Conservation (phyloP, 2,329 filamentous ascomycete species). For the Venturia nashicola region DNA sequence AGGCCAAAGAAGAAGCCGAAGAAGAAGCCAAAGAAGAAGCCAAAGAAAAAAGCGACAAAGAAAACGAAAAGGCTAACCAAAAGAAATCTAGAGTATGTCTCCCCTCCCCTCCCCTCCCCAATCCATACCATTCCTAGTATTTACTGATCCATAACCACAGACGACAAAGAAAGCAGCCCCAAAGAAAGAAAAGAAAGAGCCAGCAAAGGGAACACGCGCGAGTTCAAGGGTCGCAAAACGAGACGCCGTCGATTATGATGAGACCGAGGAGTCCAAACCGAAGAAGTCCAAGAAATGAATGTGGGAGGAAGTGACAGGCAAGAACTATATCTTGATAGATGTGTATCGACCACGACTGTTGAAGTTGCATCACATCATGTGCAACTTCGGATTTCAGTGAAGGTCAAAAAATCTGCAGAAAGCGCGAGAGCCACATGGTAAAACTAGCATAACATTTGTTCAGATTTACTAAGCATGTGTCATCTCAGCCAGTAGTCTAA, state of each 20-base stretch:
- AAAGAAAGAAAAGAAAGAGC: slow-evolving; percentile 4
- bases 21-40: no score
- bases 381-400: no score
- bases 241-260: slow-evolving; percentile 13
- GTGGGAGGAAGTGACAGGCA: no score
- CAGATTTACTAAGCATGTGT: neutral
- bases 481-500: neutral
- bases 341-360: no score
- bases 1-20: no score
- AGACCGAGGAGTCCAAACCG: slow-evolving; percentile 15
- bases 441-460: no score
- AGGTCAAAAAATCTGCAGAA: no score
- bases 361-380: no score
- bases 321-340: no score
- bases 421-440: no score
- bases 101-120: no score
- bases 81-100: neutral
- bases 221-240: slow-evolving; percentile 15
- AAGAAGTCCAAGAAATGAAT: slow-evolving; percentile 8
- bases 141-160: neutral
- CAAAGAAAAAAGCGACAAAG: neutral
- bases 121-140: no score
- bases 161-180: neutral
- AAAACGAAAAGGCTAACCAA: neutral
- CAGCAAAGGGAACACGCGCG: slow-evolving; percentile 13